These are phyloP conservation scores for Pythium oligandrum DNA, from an alignment of 352 stramenopile species.

Conservation along the genomic window DNA sequence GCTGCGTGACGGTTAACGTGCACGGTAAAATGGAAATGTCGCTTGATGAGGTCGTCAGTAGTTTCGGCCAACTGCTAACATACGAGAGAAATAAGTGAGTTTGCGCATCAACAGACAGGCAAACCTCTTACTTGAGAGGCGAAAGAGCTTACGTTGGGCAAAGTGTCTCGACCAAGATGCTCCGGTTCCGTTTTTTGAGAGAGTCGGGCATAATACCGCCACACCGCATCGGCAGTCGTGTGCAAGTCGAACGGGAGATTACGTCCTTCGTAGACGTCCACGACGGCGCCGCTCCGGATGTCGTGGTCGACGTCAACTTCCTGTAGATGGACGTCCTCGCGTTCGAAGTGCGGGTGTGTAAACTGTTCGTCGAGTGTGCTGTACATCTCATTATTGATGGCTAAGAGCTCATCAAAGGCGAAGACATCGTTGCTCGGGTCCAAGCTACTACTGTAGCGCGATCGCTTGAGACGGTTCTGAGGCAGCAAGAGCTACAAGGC, in stretches of 20 bases:
- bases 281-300: conserved; percentile 8
- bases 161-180: no score
- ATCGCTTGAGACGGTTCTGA: conserved; percentile 13
- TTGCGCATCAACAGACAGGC: no score
- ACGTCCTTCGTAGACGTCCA: conserved; percentile 18
- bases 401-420: conserved; percentile 7
- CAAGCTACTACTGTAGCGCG: not conserved
- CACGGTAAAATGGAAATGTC: conserved; percentile 17
- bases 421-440: conserved; percentile 5
- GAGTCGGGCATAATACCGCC: conserved; percentile 13
- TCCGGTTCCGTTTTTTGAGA: not conserved
- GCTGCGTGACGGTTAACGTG: conserved; percentile 13
- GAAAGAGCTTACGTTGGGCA: no score
- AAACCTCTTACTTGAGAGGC: no score
- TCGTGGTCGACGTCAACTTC: not conserved
- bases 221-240: conserved; percentile 12
- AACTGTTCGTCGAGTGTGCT: not conserved
- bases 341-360: not conserved
- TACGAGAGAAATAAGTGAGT: not conserved
- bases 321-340: not conserved
- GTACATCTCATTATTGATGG: not conserved
- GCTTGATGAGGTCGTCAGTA: conserved; percentile 18
- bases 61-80: conserved; percentile 10
- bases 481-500: conserved; percentile 8
- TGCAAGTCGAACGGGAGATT: conserved; percentile 18